Base-by-base conservation (phyloP, 2,329 filamentous ascomycete genomes). In the Aspergillus phoenicis region DNA sequence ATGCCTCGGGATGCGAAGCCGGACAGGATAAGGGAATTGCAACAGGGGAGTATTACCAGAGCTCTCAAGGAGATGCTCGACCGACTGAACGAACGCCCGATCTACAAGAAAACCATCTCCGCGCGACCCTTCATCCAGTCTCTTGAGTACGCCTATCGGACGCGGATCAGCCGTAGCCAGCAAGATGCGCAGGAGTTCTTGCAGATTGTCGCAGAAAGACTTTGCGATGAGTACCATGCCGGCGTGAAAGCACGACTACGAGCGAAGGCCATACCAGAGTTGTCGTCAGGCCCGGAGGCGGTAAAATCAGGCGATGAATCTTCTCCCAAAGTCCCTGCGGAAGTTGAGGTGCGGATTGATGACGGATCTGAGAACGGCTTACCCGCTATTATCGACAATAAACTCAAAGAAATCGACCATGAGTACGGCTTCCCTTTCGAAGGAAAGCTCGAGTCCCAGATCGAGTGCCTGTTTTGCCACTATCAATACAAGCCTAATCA, bases 161-260 rank as follows among this genome's bases (percentile, higher is more conserved):
- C 96, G 70, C 88, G 91, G 69, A 96, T 99, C 69, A 97, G 91
- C 73, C 85, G 94, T 57, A 92, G 95, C 73, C 95, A 99, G 77
- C 95, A 99, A 77, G 95, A 99, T 80, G 95, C 95, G 10, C 95
- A 99, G 73, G 95, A 99, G 75, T 97, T 99, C 65, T 79, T 99
- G 59, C 95, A 99, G 78, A 89, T 98, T 53, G 89, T 99, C 11
- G 90, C 92, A 2, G 94, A 99, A 79, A 85, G 94, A 56, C 81
- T 99, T 59, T 93, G 91, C 70, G 95, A 99, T 72, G 95, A 99
- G 77, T 97, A 97, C 71, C 89, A 96, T 73, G 93, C 93, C 4
- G 93, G 92, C 1, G 84, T 86, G 69, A 86, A 89, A 71, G 93
- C 91, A 11, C 84, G 93, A 64, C 80, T 74, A 62, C 71, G 77